Conservation (phyloP, 352 stramenopile genomes). For the Phytophthora idaei region DNA sequence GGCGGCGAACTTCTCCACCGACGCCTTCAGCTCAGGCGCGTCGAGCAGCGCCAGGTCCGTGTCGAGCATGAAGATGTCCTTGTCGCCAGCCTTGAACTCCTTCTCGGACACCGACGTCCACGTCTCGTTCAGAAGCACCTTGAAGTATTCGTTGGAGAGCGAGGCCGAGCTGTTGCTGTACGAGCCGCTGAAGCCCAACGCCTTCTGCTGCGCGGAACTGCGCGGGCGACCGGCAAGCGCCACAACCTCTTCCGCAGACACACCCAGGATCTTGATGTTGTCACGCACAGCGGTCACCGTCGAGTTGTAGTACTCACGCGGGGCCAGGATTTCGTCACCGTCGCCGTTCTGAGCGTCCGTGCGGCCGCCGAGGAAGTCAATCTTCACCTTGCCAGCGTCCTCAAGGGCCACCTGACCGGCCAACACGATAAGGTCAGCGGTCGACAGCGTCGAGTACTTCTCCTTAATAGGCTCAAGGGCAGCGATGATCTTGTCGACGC, state of each 20-base stretch:
- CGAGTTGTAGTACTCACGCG: conserved; percentile 77
- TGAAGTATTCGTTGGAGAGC: conserved; percentile 78
- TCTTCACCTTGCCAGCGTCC: conserved; percentile 20
- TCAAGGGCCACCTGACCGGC: conserved; percentile 55
- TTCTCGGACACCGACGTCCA: conserved; percentile 29
- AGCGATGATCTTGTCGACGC: conserved; percentile 71
- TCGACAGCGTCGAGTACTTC: conserved; percentile 87
- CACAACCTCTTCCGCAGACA: conserved; percentile 93
- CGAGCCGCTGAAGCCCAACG: conserved; percentile 78
- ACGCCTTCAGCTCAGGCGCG: conserved; percentile 26
- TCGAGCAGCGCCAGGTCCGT: conserved; percentile 36
- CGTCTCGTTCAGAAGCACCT: conserved; percentile 33
- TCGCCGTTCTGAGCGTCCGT: conserved; percentile 79
- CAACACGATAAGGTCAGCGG: conserved; percentile 94
- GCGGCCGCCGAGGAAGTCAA: conserved; percentile 42
- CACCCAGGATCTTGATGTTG: conserved; percentile 93
- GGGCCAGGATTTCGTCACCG: conserved; percentile 87
- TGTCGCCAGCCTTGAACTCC: conserved; percentile 28
- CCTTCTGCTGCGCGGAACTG: conserved; percentile 90
- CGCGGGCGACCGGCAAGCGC: conserved; percentile 90
- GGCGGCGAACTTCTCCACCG: conserved; percentile 22
- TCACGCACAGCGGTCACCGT: conserved; percentile 88
- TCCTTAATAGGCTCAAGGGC: conserved; percentile 87
- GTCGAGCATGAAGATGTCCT: conserved; percentile 37
- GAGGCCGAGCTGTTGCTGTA: conserved; percentile 79